Base-by-base conservation (phyloP, 768 basidiomycete species). In the Hortiboletus flavorubellus region DNA sequence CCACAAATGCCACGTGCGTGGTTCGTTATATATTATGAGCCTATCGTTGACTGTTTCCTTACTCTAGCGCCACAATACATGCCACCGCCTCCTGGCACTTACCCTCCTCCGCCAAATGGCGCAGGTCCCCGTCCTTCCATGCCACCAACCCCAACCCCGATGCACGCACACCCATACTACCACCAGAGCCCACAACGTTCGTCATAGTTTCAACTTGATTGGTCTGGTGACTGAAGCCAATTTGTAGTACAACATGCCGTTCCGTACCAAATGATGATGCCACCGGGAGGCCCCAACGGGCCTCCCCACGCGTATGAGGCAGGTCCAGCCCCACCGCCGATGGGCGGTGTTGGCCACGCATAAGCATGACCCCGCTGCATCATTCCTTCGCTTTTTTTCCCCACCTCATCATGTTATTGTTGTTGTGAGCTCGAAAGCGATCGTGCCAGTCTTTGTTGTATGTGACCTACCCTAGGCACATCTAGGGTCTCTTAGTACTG, bases 251-350 rank as follows among this genome's bases (percentile, higher is more conserved):
- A 86, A 72, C 91, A 92, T 63, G 89, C 91, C 34, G 83, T 89
- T 60, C 87, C 89, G 45, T 93, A 93, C 69, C 86, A 81, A n/a
- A 93, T 93, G 89, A 91, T 91, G 87, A 87, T 85, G 51, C 88
- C 87, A 52, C 86, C 86, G 14, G 84, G 86, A 47, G 81, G 77
- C 54, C 74, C 73, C n/a, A 80, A 75, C 42, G 81, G 81, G 39
- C 86, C 85, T 58, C 90, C 79, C 8, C 81, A 91, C 66, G 81
- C 80, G 34, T 92, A 91, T 71, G 89, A 92, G 44, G 83, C 79
- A 56, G 81, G 80, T 16, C 82, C 84, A 54, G 80, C 85, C 50
- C 86, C 83, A 26, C 87, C 87, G 50, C 84, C 77, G 47, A 89
- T 91, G 90, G 86, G 87, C 55, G 87, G 87, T 54, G 73, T 76